These are phyloP conservation scores for Podosphaera xanthii DNA, from an alignment of 2,329 filamentous ascomycete species.

Conservation along the genomic window DNA sequence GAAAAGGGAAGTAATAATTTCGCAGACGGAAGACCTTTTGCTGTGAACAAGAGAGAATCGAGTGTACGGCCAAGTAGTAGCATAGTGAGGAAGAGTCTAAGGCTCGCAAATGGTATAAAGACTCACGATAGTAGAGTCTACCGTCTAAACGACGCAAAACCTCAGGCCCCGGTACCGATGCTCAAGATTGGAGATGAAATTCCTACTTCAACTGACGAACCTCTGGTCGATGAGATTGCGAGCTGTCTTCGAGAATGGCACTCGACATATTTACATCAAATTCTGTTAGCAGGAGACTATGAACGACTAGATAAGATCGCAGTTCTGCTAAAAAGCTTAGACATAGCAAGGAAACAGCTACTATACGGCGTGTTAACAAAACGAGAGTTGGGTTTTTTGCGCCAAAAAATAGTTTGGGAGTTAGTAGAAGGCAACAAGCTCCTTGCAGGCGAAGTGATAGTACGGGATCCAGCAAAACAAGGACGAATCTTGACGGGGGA, in stretches of 20 bases:
- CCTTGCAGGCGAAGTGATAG: conserved; percentile 80
- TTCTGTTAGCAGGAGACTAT: conserved; percentile 69
- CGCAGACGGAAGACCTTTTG: background rate
- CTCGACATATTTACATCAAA: conserved; percentile 82
- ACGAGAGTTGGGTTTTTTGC: conserved; percentile 56
- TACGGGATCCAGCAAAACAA: conserved; percentile 62
- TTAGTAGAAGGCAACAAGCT: conserved; percentile 86
- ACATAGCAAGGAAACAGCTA: conserved; percentile 68
- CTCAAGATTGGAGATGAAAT: conserved; percentile 95
- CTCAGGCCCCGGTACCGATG: conserved; percentile 85
- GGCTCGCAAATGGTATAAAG: conserved; percentile 10
- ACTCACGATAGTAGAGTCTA: conserved; percentile 27
- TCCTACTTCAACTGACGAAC: conserved; percentile 69
- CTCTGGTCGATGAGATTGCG: conserved; percentile 89
- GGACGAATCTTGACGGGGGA: conserved; percentile 77
- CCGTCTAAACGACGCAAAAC: conserved; percentile 48
- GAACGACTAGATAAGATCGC: conserved; percentile 59
- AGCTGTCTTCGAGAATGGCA: conserved; percentile 97
- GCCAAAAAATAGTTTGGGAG: conserved; percentile 88
- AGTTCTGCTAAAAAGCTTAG: conserved; percentile 57
- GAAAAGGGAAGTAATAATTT: background rate
- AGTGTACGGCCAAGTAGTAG: conserved; percentile 6
- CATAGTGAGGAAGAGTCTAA: conserved; percentile 3
- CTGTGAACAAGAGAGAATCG: conserved; percentile 1
- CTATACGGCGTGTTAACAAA: conserved; percentile 82